Evolutionary conservation across 495 filamentous ascomycete genomes (phyloP), one percentile per base, ranked within the genome.

Genomic region (Chaetomium cochliodes): DNA sequence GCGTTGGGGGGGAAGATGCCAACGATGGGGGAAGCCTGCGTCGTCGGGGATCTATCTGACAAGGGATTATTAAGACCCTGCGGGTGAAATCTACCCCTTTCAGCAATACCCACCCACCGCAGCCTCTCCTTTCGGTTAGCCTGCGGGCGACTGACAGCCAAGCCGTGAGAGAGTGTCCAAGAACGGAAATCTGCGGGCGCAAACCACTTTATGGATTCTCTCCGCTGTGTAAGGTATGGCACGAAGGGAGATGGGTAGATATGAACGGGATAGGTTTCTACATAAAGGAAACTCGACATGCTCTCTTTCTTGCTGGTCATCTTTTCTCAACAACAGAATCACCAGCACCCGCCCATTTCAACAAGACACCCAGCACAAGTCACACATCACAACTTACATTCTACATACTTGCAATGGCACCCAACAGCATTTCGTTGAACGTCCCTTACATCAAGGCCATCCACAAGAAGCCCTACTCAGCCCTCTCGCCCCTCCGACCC

Each of bases 401-500:
- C 13, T 2, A 53, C 50, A 30, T 2, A 15, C 13, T n/a, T n/a
- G 16, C 50, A 16, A 54, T 54, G 54, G 54, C 54, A 1, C 54
- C n/a, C 33, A 23, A 12, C 39, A 58, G 1, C 28, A 11, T 62
- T 53, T 13, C 62, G 15, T 22, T 66, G 39, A 13, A 54, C 6
- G 9, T 58, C 26, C 51, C 67, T 39, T 39, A 20, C 49, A 56
- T 72, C 65, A 62, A 65, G 26, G 69, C 68, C 28, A 23, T 64
- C n/a, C 79, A 81, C 65, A 74, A 72, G 39, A 50, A 63, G 5
- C 65, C 76, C 3, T 84, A 86, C 67, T 63, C 76, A 13, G 69
- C 76, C 60, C 78, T 83, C 49, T 76, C 74, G 15, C 77, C 82
- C n/a, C 52, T 55, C 33, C 50, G 58, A 5, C 74, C 15, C 69